Conservation (phyloP, 2,329 filamentous ascomycete genomes). For the Beauveria asiatica region DNA sequence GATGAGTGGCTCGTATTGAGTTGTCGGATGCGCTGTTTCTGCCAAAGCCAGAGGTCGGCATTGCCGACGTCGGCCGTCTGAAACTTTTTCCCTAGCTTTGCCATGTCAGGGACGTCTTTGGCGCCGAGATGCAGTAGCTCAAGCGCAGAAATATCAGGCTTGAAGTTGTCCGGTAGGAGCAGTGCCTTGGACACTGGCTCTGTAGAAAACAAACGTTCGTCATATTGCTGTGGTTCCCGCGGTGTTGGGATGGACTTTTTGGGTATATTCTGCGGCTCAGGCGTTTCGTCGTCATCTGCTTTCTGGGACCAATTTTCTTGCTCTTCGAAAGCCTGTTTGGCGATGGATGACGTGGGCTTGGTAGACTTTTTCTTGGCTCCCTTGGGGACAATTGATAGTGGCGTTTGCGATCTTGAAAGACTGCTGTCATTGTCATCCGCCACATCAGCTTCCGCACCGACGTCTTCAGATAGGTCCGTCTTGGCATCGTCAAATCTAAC, state of each 20-base stretch:
- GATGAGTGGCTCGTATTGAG: constrained; percentile 36
- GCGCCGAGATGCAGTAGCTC: constrained; percentile 33
- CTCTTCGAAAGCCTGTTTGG: constrained; percentile 68
- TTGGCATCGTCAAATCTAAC: constrained; percentile 47
- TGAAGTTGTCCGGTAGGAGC: constrained; percentile 35
- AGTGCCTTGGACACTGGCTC: constrained; percentile 36
- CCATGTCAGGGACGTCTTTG: constrained; percentile 40
- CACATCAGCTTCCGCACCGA: constrained; percentile 37
- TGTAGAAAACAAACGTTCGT: constrained; percentile 42
- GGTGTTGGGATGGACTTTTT: constrained; percentile 12
- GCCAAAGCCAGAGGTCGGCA: constrained; percentile 49
- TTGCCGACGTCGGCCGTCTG: constrained; percentile 36
- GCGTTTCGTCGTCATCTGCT: constrained; percentile 33
- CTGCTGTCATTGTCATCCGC: constrained; percentile 39
- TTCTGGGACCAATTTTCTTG: constrained; percentile 48
- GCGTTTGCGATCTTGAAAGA: constrained; percentile 39
- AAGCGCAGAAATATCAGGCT: constrained; percentile 37
- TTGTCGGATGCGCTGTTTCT: constrained; percentile 45
- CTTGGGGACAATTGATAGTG: constrained; percentile 24
- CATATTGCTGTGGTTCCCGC: constrained; percentile 29
- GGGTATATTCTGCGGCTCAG: constrained; percentile 18
- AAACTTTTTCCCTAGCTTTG: constrained; percentile 41
- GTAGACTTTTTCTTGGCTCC: constrained; percentile 41
- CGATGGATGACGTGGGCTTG: constrained; percentile 66
- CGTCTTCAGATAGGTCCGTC: constrained; percentile 41